Base-by-base conservation (phyloP, 1,139 yeast species). In the Dujonia santamariae region DNA sequence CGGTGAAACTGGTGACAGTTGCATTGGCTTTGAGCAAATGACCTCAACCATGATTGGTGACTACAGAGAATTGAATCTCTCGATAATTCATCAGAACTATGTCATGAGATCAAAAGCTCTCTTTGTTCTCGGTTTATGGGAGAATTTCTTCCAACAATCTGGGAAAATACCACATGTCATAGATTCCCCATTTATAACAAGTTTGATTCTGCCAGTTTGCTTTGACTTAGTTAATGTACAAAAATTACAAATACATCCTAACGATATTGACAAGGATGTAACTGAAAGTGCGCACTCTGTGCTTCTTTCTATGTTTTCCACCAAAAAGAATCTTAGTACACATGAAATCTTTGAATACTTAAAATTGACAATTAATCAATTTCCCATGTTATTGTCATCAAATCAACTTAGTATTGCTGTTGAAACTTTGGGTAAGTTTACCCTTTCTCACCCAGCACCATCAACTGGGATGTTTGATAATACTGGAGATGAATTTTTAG, bases 271-370 rank as follows among this genome's bases (percentile, higher is more conserved):
- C 29, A 48, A 59, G 30, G 70, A 70, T 7, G 44, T 80, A 4
- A 55, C 79, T 4, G 94, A 84, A 50, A 76, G 83, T 0, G 68
- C 81, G 1, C 94, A 85, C 50, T 78, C 88, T 0, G 85, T 81
- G 0, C 60, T 81, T 43, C 59, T 84, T 25, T 63, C 72, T 32
- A 72, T 67, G 43, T 70, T 67, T 42, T 53, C 59, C 15, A 47
- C 47, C 35, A 41, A 37, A 42, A 29, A 40, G 38, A 26, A 52
- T 45, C 35, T 35, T 51, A 4, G 29, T 39, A 7, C 45, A 51
- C 26, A 43, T 47, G 14, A 45, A 47, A n/a, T 28, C 37, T 2
- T 45, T 48, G 37, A 56, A 16, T 69, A 68, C 38, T 51, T 65
- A 7, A 53, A 54, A 18, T 47, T 68, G 18, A 46, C 67, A 8